Conservation (phyloP, 371 early-diverging fungal species). For the Mortierella sp. region DNA sequence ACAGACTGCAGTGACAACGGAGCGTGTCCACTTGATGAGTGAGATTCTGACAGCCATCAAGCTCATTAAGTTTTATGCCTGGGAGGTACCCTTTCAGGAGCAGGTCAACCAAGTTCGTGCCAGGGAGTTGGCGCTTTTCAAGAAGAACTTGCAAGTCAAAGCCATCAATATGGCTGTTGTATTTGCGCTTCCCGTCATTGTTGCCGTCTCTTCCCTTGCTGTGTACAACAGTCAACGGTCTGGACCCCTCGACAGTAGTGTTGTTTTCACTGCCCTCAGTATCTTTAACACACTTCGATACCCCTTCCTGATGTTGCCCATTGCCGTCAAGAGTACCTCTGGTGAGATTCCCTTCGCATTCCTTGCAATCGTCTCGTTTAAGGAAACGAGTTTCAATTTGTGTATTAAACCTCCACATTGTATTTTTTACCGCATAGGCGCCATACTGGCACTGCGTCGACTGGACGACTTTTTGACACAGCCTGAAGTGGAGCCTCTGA, state of each 20-base stretch:
- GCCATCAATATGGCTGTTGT: constrained; percentile 37
- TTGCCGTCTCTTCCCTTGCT: constrained; percentile 17
- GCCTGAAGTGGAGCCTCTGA: constrained; percentile 64
- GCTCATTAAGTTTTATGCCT: constrained; percentile 76
- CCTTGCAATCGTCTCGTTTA: neutral
- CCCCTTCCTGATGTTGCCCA: constrained; percentile 75
- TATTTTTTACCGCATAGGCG: constrained; percentile 35
- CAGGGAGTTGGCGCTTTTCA: constrained; percentile 50
- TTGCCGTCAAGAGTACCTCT: constrained; percentile 67
- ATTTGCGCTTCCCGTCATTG: constrained; percentile 39
- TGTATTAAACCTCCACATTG: too few relatives aligned
- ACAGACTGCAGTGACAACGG: constrained; percentile 60
- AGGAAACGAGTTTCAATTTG: too few relatives aligned
- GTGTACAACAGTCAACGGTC: constrained; percentile 27
- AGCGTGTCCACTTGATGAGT: constrained; percentile 71
- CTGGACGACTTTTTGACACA: constrained; percentile 69
- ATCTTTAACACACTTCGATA: constrained; percentile 77
- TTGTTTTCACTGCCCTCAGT: constrained; percentile 71
- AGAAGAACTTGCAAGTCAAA: constrained; percentile 29
- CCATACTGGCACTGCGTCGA: constrained; percentile 61
- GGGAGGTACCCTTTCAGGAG: constrained; percentile 62
- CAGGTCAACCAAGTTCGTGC: constrained; percentile 48
- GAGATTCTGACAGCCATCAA: constrained; percentile 78
- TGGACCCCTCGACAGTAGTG: constrained; percentile 54
- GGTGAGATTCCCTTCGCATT: constrained; percentile 3